Evolutionary conservation across 495 filamentous ascomycete genomes (phyloP), one percentile per base, ranked within the genome.

Genomic region (Penicillium salamii): DNA sequence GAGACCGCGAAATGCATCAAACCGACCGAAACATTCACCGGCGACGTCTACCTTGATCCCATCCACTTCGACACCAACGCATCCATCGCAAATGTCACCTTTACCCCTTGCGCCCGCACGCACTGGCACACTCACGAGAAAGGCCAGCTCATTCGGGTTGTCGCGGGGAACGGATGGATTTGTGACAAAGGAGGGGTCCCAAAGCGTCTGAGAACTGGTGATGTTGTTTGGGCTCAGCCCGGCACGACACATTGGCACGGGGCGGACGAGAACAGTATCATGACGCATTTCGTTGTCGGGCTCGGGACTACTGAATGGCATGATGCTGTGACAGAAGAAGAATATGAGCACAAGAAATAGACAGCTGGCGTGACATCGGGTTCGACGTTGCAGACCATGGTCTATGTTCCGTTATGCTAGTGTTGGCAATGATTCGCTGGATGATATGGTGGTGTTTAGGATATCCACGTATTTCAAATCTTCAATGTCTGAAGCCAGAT

Each of bases 241-340:
- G 58, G 61, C 6, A 64, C 52, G n/a, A 55, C 50, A 2, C 58
- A 64, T 26, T 61, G 61, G 61, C 52, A 58, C 48, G 52, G 54
- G 0, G 53, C 61, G 1, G 54, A 58, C 49, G 55, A 64, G 9
- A 50, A 40, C 1, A 47, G 46, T 32, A 42, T 49, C 5, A 59
- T 59, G 59, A 57, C 56, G 5, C 53, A 57, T 26, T 59, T 63
- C 46, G 59, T 59, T 12, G 35, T 59, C 24, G 50, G 53, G 1
- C 7, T 62, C 7, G 59, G 55, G 4, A 36, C 11, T 18, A 50
- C 52, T 24, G 42, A 41, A 2, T 59, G 57, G 57, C 23, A 38
- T 24, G 59, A 50, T 9, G 40, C 52, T 23, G 59, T 62, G 2
- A 56, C 42, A 14, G 59, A 57, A 11, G 53, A 56, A 41, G 48